A percentile compares a stretch with the other conserved stretches of the same genome.
Conservation (phyloP, 225 moss, liverwort and hornwort genomes). For the Bryum argenteum region DNA sequence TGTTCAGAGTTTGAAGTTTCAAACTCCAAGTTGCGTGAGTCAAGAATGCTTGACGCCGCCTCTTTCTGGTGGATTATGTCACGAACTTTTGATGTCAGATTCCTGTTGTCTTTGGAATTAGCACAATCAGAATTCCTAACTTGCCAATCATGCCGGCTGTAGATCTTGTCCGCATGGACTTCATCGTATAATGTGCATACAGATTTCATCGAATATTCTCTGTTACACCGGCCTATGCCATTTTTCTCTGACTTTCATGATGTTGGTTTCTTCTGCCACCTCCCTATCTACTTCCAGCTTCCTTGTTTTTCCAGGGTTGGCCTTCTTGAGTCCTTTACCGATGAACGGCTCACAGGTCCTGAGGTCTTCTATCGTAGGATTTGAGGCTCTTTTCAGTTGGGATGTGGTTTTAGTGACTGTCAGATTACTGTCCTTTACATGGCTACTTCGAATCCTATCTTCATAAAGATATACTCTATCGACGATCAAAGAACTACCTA, state of each 20-base stretch:
- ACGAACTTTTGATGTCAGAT: slow-evolving; percentile 14
- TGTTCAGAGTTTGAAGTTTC: slow-evolving; percentile 13
- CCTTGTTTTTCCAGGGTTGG: slow-evolving; percentile 7
- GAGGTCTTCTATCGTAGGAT: not conserved
- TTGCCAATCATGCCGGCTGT: slow-evolving; percentile 9
- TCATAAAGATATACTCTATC: too few species aligned
- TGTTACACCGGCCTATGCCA: not conserved
- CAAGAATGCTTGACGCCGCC: slow-evolving; percentile 31
- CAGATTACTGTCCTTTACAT: too few species aligned
- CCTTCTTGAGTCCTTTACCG: not conserved
- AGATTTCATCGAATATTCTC: slow-evolving; percentile 3
- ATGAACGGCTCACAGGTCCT: not conserved
- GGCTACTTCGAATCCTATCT: too few species aligned
- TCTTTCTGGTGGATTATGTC: not conserved
- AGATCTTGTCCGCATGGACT: slow-evolving; percentile 7
- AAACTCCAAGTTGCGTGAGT: slow-evolving; percentile 21
- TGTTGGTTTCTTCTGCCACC: not conserved
- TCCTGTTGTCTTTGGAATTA: slow-evolving; percentile 16
- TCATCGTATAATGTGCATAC: slow-evolving; percentile 6
- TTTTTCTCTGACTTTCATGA: slow-evolving; percentile 20
- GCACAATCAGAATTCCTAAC: slow-evolving; percentile 17
- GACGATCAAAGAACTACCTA: too few species aligned
- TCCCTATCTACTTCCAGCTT: not conserved
- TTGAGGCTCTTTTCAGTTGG: too few species aligned
- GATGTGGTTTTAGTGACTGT: not conserved